phyloP scores from a whole-genome alignment of 805 yeast genomes.

The Wickerhamomyces hampshirensis region DNA sequence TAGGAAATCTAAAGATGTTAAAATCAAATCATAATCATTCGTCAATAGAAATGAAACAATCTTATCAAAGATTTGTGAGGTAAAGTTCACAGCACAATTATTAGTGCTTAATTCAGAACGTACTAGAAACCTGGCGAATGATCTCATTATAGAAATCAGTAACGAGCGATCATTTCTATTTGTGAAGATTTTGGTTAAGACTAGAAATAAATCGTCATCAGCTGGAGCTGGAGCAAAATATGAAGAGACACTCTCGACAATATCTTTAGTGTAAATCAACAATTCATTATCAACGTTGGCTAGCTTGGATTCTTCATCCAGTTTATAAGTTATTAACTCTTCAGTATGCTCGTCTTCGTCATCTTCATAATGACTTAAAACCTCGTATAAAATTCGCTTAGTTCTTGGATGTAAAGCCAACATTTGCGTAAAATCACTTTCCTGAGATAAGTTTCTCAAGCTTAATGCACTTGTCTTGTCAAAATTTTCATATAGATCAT shows the following conservation, averaged over 20 bases:
- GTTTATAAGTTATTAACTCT: slow-evolving; percentile 17
- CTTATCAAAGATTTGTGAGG: slow-evolving; percentile 41
- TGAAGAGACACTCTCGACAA: slow-evolving; percentile 79
- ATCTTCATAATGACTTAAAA: slow-evolving; percentile 32
- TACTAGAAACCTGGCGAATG: slow-evolving; percentile 75
- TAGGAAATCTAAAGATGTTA: slow-evolving; percentile 74
- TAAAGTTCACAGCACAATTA: slow-evolving; percentile 45
- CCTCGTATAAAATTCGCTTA: slow-evolving; percentile 38
- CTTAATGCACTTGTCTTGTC: slow-evolving; percentile 37
- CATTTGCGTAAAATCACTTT: slow-evolving; percentile 74
- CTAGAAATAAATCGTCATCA: slow-evolving; percentile 62
- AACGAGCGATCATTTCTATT: slow-evolving; percentile 62
- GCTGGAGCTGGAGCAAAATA: slow-evolving; percentile 71
- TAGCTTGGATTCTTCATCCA: no score
- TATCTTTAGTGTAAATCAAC: slow-evolving; percentile 64
- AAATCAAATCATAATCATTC: slow-evolving; percentile 65
- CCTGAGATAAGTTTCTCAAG: slow-evolving; percentile 79
- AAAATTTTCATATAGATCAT: slow-evolving; percentile 11
- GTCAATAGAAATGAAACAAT: slow-evolving; percentile 54
- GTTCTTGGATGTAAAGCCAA: slow-evolving; percentile 52
- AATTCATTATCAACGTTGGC: slow-evolving; percentile 49
- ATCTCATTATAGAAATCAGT: slow-evolving; percentile 64
- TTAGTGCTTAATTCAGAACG: slow-evolving; percentile 45
- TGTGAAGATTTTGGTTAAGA: slow-evolving; percentile 46
- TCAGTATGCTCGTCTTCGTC: no score